Base-by-base conservation (phyloP, 768 basidiomycete genomes). In the Grammothele lineata region DNA sequence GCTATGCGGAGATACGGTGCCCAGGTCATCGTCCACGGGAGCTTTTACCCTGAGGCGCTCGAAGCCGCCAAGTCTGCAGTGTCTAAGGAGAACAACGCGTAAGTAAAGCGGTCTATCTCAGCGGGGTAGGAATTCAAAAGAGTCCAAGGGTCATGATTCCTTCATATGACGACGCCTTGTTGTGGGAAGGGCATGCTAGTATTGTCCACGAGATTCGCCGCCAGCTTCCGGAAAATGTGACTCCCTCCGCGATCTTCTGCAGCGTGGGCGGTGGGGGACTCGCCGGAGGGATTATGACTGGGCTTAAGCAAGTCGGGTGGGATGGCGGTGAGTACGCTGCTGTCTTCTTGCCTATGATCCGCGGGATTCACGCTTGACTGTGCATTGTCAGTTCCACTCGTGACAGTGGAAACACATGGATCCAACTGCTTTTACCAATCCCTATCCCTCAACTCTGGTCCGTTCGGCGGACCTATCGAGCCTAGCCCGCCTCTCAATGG, bases 151-250 rank as follows among this genome's bases (percentile, higher is more conserved):
- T 88, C 11, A 68, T 87, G 63, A 73, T 86, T 9, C 84, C 85
- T 3, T 77, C 87, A 4, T 89, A 87, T 51, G 84, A 89, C 36
- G 70, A 87, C 56, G 75, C 78, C 6, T 60, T 74, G 3, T 43
- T 90, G 12, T 89, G 87, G 87, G 74, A 82, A 58, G 88, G 88
- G 1, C 85, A 89, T 57, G 73, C 79, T 15, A 83, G 85, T 15
- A 80, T 90, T 73, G 69, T 90, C 33, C 57, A 65, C 14, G 88
- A 90, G 58, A 78, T 87, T 34, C 60, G 69, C n/a, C 57, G 61
- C 10, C 83, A 87, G 51, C 66, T 88, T 5, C 63, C 63, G 1
- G 50, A 54, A 2, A 56, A 47, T 0, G 43, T 37, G 32, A 76
- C 74, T 54, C 86, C 87, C 5, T 77, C 82, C 48, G 85, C 84